Percentiles rank a stretch among this genome's conserved stretches.
These are phyloP conservation scores for Solanum peruvianum DNA, from an alignment of 257 asterid genomes.

Conservation along the genomic window DNA sequence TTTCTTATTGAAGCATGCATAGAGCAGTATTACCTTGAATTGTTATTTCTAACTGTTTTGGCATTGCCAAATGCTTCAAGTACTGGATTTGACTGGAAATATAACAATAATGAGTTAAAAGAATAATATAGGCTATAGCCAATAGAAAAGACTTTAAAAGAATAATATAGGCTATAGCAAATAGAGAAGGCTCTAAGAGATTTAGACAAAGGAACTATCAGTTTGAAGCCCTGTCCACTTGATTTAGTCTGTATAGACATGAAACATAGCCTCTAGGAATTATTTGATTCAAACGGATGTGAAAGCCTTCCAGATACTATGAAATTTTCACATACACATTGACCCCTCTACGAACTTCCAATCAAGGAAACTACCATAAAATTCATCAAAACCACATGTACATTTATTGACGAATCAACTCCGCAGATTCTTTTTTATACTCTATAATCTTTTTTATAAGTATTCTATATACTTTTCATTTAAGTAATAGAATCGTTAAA, in stretches of 20 bases:
- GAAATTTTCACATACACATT: neutral
- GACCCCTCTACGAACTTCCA: neutral
- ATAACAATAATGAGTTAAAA: neutral
- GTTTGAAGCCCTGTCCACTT: neutral
- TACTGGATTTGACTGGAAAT: conserved; percentile 92
- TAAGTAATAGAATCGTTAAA: neutral
- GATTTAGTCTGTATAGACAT: neutral
- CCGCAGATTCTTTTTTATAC: neutral
- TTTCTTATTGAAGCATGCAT: neutral
- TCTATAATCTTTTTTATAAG: neutral
- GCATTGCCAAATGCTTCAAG: conserved; percentile 99
- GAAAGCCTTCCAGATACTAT: neutral
- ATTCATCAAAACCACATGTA: neutral
- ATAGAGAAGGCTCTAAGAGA: neutral
- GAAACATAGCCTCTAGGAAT: neutral
- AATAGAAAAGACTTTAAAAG: neutral
- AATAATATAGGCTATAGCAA: neutral
- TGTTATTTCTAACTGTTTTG: conserved; percentile 94
- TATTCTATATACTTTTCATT: neutral
- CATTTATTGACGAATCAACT: neutral
- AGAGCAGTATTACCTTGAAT: conserved; percentile 59
- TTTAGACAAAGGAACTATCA: neutral
- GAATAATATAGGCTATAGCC: neutral
- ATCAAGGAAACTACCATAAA: neutral
- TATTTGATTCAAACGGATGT: neutral